A percentile compares a stretch with the other conserved stretches of the same genome.
phyloP scores from a whole-genome alignment of 1,139 yeast genomes.

The Cylindricascospora bacillispora region DNA sequence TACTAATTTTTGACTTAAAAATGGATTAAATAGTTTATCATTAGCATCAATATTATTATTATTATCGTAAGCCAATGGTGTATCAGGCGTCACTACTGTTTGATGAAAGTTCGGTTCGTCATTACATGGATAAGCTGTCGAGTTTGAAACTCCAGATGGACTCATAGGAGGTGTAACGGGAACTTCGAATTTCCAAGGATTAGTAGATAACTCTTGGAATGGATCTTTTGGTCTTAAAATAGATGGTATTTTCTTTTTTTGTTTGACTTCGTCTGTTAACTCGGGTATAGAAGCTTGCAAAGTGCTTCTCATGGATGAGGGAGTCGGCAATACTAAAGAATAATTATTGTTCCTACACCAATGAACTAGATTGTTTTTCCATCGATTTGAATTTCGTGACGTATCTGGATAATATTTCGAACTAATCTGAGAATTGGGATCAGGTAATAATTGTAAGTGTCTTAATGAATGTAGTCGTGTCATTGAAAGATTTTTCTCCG shows the following conservation, averaged over 20 bases:
- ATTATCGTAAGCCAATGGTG: slow-evolving; percentile 3
- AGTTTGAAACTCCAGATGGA: slow-evolving; percentile 6
- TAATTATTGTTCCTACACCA: slow-evolving; percentile 26
- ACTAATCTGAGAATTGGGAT: slow-evolving; percentile 20
- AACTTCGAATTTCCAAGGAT: slow-evolving; percentile 6
- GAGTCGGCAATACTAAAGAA: slow-evolving; percentile 16
- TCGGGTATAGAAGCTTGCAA: slow-evolving; percentile 1
- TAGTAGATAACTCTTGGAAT: slow-evolving; percentile 14
- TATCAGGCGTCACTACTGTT: slow-evolving; percentile 1
- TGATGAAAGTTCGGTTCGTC: neutral
- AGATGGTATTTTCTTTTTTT: slow-evolving; percentile 12
- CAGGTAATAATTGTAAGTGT: slow-evolving; percentile 22
- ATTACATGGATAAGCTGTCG: slow-evolving; percentile 2
- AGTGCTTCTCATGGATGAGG: slow-evolving; percentile 8
- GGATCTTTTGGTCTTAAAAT: slow-evolving; percentile 17
- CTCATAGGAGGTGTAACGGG: slow-evolving; percentile 26
- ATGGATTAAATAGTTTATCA: slow-evolving; percentile 15
- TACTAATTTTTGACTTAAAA: slow-evolving; percentile 23
- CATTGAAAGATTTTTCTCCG: neutral
- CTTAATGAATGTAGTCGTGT: slow-evolving; percentile 23
- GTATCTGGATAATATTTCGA: slow-evolving; percentile 26
- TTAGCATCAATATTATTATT: slow-evolving; percentile 1
- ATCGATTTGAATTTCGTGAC: slow-evolving; percentile 19
- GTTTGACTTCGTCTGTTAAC: slow-evolving; percentile 3
- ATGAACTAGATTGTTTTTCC: slow-evolving; percentile 21